Conservation (phyloP, 495 filamentous ascomycete genomes). For the Tuber borchii region DNA sequence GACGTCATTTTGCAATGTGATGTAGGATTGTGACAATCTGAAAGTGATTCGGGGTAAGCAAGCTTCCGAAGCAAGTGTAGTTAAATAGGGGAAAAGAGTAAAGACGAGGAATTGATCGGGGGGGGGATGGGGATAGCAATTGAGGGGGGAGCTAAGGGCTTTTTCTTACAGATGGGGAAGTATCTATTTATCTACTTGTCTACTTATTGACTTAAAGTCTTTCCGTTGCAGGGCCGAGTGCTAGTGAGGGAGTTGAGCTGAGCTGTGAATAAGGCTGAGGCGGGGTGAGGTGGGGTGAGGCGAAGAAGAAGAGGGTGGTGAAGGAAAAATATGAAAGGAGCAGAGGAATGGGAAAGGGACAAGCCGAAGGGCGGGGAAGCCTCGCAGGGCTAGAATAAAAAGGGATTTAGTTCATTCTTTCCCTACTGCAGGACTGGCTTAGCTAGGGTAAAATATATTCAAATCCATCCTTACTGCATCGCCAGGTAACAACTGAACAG, state of each 20-base stretch:
- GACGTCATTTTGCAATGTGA: slow-evolving; percentile 38
- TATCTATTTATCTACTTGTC: neutral
- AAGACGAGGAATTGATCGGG: neutral
- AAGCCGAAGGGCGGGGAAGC: neutral
- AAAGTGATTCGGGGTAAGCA: neutral
- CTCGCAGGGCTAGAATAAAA: slow-evolving; percentile 1
- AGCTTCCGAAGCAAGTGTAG: neutral
- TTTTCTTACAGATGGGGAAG: neutral
- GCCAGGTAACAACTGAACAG: neutral
- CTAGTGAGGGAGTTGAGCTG: neutral
- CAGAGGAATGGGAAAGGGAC: neutral
- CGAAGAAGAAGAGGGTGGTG: neutral
- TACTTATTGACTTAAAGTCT: neutral
- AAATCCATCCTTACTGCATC: neutral
- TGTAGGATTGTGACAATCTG: neutral
- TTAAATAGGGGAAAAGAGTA: neutral
- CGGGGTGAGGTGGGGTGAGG: neutral
- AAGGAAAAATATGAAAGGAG: neutral
- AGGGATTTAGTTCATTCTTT: neutral
- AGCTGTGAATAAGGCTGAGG: neutral
- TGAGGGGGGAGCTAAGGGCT: neutral
- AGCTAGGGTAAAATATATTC: too few species aligned
- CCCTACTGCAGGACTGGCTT: neutral
- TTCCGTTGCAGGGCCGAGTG: neutral
- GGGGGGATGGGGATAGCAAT: neutral